phyloP scores from a whole-genome alignment of 768 basidiomycete genomes.

The Mrakia frigida region DNA sequence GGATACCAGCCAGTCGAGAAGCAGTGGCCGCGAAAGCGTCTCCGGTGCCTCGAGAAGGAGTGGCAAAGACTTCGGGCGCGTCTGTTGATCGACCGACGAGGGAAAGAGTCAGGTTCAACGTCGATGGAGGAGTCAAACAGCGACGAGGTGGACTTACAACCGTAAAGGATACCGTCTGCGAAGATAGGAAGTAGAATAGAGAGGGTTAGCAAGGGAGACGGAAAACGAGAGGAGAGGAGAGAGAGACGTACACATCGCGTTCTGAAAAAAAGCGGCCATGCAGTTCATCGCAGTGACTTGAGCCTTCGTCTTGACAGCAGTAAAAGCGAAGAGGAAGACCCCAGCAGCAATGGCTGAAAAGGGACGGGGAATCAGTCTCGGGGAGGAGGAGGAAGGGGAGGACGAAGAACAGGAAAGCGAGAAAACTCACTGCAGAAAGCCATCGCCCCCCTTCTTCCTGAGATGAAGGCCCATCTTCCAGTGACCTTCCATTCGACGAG shows the following conservation, averaged over 20 bases:
- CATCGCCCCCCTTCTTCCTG: conserved; percentile 53
- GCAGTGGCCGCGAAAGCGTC: conserved; percentile 52
- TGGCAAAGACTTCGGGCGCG: conserved; percentile 50
- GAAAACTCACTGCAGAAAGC: conserved; percentile 44
- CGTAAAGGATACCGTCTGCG: not conserved
- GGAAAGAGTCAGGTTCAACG: too few relatives aligned
- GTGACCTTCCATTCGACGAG: conserved; percentile 49
- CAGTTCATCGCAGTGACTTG: conserved; percentile 52
- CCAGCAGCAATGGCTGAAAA: conserved; percentile 45
- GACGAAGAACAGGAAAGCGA: not conserved
- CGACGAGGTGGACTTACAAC: not conserved
- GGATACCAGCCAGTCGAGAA: conserved; percentile 52
- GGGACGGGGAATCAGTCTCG: not conserved
- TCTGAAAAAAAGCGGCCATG: conserved; percentile 41
- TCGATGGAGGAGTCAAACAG: not conserved
- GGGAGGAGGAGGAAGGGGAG: not conserved
- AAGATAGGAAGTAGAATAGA: not conserved
- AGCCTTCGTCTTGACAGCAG: conserved; percentile 48
- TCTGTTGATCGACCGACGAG: conserved; percentile 24
- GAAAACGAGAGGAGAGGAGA: conserved; percentile 34
- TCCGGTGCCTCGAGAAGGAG: conserved; percentile 56
- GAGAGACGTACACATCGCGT: conserved; percentile 44
- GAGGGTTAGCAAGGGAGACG: not conserved
- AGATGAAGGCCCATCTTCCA: conserved; percentile 42
- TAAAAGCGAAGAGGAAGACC: conserved; percentile 54